Evolutionary conservation across 208 protist species (phyloP).

Genomic region (Leishmania guyanensis): DNA sequence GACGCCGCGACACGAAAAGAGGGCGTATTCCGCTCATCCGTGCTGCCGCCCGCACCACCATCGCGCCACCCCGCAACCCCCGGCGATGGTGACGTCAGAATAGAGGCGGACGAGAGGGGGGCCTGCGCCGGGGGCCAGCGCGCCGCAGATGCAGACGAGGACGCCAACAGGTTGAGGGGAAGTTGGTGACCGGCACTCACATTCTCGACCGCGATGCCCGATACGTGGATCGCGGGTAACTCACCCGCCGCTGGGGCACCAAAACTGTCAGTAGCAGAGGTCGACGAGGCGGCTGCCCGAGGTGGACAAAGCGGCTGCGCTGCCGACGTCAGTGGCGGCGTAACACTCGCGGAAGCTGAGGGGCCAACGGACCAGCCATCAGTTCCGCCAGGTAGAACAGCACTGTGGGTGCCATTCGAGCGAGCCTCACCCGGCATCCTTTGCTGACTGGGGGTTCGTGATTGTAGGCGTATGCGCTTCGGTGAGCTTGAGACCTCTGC

Average conservation of each 20-base stretch:
- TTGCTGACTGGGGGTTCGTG: not conserved
- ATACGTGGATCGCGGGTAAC: not conserved
- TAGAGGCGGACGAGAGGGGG: not conserved
- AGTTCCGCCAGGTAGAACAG: not conserved
- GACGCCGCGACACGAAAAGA: not conserved
- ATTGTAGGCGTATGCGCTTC: not conserved
- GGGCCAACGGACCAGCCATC: conserved; percentile 5
- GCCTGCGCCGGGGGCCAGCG: not conserved
- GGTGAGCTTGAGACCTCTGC: not conserved
- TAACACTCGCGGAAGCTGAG: not conserved
- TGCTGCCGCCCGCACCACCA: not conserved
- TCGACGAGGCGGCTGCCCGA: not conserved
- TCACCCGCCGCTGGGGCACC: not conserved
- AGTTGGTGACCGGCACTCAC: not conserved
- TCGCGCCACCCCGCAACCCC: conserved; percentile 14
- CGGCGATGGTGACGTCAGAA: conserved; percentile 6
- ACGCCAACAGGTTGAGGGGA: not conserved
- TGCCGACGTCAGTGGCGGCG: not conserved
- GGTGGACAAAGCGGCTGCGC: not conserved
- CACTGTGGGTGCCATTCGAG: not conserved
- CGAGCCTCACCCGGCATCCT: not conserved
- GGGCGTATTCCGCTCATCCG: not conserved
- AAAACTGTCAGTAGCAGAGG: not conserved
- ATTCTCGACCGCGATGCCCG: not conserved
- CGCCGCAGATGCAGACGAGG: not conserved